These are phyloP conservation scores for Chloris gayana DNA, from an alignment of 176 grass and related monocot genomes.

Conservation along the genomic window DNA sequence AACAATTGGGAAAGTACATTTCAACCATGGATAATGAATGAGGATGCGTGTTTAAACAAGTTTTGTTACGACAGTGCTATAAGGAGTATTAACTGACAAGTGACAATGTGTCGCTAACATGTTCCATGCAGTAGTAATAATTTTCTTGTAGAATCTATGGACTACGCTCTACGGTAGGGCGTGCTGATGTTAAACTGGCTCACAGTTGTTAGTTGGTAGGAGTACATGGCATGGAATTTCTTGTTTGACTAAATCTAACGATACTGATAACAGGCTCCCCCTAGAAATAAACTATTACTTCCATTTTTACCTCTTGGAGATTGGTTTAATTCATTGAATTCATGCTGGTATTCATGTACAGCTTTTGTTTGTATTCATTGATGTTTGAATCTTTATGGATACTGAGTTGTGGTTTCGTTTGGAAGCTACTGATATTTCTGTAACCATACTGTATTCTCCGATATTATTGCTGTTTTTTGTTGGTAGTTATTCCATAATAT, in stretches of 20 bases:
- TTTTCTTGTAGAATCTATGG: not conserved
- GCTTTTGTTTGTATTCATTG: not conserved
- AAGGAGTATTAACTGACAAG: not conserved
- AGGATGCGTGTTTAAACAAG: constrained; percentile 26
- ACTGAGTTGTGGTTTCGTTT: not conserved
- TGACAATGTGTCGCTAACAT: not conserved
- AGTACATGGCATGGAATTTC: constrained; percentile 2
- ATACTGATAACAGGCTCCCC: not conserved
- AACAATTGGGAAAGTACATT: constrained; percentile 18
- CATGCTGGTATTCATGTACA: not conserved
- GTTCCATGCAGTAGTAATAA: not conserved
- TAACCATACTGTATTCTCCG: not conserved
- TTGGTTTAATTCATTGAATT: not conserved
- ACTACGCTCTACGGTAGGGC: not conserved
- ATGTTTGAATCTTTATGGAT: not conserved
- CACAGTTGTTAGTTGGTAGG: not conserved
- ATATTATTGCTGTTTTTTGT: not conserved
- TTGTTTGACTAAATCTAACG: not conserved
- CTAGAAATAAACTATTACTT: not conserved
- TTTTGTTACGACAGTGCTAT: constrained; percentile 19
- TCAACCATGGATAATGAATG: constrained; percentile 11
- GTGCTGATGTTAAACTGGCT: not conserved
- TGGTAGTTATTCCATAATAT: not conserved
- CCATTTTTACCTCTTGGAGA: not conserved
- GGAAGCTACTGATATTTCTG: not conserved